Evolutionary conservation across 1,139 yeast genomes (phyloP).

Genomic region (Magnusiomyces tetraspermus): DNA sequence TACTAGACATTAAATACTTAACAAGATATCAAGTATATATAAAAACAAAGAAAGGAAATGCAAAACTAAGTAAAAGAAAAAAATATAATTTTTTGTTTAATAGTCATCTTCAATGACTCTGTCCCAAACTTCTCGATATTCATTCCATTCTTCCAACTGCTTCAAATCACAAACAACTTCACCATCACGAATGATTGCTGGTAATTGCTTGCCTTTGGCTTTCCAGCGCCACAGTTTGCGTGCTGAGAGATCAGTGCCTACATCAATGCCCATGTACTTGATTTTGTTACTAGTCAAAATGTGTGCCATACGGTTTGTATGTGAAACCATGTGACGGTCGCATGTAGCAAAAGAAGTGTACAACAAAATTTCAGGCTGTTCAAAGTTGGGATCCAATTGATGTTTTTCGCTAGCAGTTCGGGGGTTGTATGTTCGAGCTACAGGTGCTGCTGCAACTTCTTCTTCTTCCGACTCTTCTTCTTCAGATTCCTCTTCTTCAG

Average conservation of each 20-base stretch:
- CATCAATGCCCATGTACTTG: conserved; percentile 10
- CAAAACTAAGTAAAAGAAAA: not conserved
- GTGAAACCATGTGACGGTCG: conserved; percentile 40
- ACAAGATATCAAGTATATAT: too few species aligned
- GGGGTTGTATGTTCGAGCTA: not conserved
- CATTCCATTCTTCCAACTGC: conserved; percentile 12
- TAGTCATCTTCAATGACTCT: conserved; percentile 13
- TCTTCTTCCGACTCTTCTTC: conserved; percentile 1
- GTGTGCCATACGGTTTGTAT: conserved; percentile 69
- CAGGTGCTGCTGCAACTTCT: not conserved
- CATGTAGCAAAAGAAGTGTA: conserved; percentile 12
- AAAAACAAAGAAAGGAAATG: not conserved
- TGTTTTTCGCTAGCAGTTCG: not conserved
- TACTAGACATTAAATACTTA: too few species aligned
- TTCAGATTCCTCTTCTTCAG: not conserved
- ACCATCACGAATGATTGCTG: conserved; percentile 86
- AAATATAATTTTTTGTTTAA: too few species aligned
- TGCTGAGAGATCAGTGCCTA: conserved; percentile 12
- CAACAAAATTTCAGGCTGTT: conserved; percentile 13
- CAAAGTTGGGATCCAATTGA: not conserved
- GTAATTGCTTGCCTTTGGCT: conserved; percentile 57
- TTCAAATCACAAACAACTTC: conserved; percentile 44
- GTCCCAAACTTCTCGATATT: conserved; percentile 13
- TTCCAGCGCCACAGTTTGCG: conserved; percentile 36
- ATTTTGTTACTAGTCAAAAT: conserved; percentile 10